Evolutionary conservation across 495 filamentous ascomycete genomes (phyloP).

Genomic region (Hyaloscypha bicolor): DNA sequence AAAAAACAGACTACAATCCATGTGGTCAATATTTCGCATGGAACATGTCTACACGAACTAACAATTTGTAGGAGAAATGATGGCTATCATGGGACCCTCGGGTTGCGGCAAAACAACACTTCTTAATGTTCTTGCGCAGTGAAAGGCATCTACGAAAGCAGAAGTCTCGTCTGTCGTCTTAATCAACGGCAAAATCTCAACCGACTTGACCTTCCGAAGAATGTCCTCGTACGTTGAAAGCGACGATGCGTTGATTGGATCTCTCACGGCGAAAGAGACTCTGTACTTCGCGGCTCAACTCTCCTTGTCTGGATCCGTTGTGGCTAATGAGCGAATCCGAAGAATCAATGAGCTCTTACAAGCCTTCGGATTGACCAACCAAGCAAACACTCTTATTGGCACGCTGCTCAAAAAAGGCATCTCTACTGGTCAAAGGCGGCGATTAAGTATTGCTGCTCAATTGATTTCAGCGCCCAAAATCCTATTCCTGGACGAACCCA

Average conservation of each 20-base stretch:
- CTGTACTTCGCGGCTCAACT: conserved; percentile 61
- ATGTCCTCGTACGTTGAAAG: conserved; percentile 77
- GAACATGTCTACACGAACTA: too few relatives aligned
- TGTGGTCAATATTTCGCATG: too few relatives aligned
- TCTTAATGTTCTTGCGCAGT: too few relatives aligned
- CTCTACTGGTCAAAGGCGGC: conserved; percentile 74
- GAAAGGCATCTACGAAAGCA: too few relatives aligned
- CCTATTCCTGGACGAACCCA: conserved; percentile 88
- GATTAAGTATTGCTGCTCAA: conserved; percentile 74
- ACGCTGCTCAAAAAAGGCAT: conserved; percentile 78
- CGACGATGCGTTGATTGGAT: conserved; percentile 76
- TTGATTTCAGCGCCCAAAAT: conserved; percentile 75
- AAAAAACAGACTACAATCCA: too few relatives aligned
- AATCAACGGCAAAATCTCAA: conserved; percentile 54
- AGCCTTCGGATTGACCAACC: conserved; percentile 62
- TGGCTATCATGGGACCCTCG: too few relatives aligned
- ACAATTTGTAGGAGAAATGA: too few relatives aligned
- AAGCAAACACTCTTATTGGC: conserved; percentile 68
- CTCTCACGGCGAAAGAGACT: conserved; percentile 74
- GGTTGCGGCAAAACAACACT: too few relatives aligned
- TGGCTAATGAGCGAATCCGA: conserved; percentile 46
- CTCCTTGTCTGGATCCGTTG: conserved; percentile 39
- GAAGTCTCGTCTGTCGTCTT: neutral
- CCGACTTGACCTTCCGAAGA: conserved; percentile 41
- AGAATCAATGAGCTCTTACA: conserved; percentile 57